Percentiles rank a stretch among this genome's conserved stretches.
These are phyloP conservation scores for Phytophthora citrophthora DNA, from an alignment of 352 stramenopile species.

Conservation along the genomic window DNA sequence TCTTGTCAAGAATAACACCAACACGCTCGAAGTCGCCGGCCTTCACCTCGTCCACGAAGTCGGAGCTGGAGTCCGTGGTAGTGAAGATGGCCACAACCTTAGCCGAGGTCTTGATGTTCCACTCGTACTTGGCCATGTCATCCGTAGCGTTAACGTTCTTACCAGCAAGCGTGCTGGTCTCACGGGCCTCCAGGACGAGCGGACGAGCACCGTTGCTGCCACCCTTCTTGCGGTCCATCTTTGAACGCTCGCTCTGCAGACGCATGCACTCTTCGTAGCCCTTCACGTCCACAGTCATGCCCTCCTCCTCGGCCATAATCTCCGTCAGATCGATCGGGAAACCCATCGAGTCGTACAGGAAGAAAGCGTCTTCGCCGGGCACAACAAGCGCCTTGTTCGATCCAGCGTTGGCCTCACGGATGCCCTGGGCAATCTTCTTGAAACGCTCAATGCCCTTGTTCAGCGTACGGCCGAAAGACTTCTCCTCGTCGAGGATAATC, in stretches of 20 bases:
- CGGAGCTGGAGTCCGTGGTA: constrained; percentile 89
- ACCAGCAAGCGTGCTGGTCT: constrained; percentile 91
- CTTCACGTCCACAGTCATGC: constrained; percentile 93
- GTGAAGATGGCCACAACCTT: constrained; percentile 95
- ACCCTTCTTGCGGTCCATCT: constrained; percentile 91
- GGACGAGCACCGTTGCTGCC: constrained; percentile 70
- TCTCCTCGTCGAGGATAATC: constrained; percentile 97
- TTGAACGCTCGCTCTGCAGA: constrained; percentile 83
- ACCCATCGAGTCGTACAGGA: constrained; percentile 99
- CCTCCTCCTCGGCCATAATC: constrained; percentile 96
- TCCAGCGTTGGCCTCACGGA: constrained; percentile 64
- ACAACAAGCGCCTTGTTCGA: constrained; percentile 80
- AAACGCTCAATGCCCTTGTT: constrained; percentile 94
- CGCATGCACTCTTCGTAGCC: constrained; percentile 96
- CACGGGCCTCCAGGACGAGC: constrained; percentile 95
- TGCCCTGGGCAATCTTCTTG: constrained; percentile 86
- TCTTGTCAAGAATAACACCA: constrained; percentile 97
- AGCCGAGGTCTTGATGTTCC: constrained; percentile 79
- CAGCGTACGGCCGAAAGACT: constrained; percentile 94
- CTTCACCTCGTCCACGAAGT: constrained; percentile 81
- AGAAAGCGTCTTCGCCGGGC: constrained; percentile 96
- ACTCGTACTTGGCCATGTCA: constrained; percentile 95
- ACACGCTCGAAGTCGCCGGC: constrained; percentile 86
- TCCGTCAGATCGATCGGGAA: constrained; percentile 99
- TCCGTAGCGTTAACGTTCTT: constrained; percentile 91